Evolutionary conservation across 352 stramenopile genomes (phyloP).

Genomic region (Phytophthora foliorum): DNA sequence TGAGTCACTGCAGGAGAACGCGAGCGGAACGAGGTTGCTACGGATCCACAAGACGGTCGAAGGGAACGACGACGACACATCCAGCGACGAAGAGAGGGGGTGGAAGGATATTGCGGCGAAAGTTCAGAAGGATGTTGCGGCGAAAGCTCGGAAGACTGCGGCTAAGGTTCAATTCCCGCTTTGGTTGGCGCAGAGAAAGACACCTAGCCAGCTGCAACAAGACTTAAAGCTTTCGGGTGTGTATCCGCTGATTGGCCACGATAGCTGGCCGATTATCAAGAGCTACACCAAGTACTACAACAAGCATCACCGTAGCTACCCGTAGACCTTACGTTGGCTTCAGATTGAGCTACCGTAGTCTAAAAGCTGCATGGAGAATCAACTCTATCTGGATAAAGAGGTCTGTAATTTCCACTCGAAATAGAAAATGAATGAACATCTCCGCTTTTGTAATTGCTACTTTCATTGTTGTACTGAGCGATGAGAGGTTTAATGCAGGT

Average conservation of each 20-base stretch:
- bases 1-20: too few species aligned
- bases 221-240: background rate
- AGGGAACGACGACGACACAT: background rate
- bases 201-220: background rate
- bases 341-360: too few species aligned
- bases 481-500: too few species aligned
- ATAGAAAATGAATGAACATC: too few species aligned
- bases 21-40: background rate
- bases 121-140: too few species aligned
- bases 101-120: background rate
- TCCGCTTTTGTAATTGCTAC: too few species aligned
- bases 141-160: background rate
- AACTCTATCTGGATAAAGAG: too few species aligned
- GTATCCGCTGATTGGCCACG: background rate
- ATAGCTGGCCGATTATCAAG: slow-evolving; percentile 2
- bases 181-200: background rate
- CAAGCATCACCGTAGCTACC: background rate
- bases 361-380: too few species aligned
- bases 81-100: background rate
- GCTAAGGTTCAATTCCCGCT: background rate
- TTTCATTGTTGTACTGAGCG: too few species aligned
- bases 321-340: background rate
- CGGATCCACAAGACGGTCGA: background rate
- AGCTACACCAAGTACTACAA: background rate
- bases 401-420: too few species aligned